A percentile compares a stretch with the other conserved stretches of the same genome.
Conservation (phyloP, 805 yeast genomes). For the Monosporozyma siamensis region DNA sequence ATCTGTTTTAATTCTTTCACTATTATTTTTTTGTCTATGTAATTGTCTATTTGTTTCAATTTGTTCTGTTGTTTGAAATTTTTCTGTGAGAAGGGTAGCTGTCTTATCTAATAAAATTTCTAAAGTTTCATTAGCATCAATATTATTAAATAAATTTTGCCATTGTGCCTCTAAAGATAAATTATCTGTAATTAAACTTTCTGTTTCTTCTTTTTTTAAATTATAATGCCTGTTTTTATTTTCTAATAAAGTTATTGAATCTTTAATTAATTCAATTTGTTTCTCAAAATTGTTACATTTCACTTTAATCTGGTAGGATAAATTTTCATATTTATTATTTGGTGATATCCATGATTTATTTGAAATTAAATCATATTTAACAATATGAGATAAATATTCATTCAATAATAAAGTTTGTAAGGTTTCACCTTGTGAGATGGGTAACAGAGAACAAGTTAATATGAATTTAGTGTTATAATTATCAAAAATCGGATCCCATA, state of each 20-base stretch:
- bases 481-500: slow-evolving; percentile 77
- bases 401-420: slow-evolving; percentile 68
- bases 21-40: slow-evolving; percentile 12
- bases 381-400: slow-evolving; percentile 15
- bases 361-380: slow-evolving; percentile 41
- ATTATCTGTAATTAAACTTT: neutral
- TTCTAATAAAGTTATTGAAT: slow-evolving; percentile 10
- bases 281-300: slow-evolving; percentile 30
- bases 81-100: neutral
- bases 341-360: slow-evolving; percentile 46
- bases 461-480: slow-evolving; percentile 68
- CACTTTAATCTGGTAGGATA: slow-evolving; percentile 31
- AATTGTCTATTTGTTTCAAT: neutral
- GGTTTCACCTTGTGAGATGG: slow-evolving; percentile 51
- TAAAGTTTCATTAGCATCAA: neutral
- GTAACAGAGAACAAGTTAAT: slow-evolving; percentile 62
- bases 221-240: neutral
- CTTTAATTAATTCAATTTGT: slow-evolving; percentile 32
- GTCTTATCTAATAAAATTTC: neutral
- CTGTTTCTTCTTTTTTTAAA: neutral
- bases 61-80: neutral
- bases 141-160: neutral
- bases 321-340: slow-evolving; percentile 35
- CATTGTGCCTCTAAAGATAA: neutral
- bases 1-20: slow-evolving; percentile 8